phyloP scores from a whole-genome alignment of 139 green algal species.

The Coelastrella sp. region DNA sequence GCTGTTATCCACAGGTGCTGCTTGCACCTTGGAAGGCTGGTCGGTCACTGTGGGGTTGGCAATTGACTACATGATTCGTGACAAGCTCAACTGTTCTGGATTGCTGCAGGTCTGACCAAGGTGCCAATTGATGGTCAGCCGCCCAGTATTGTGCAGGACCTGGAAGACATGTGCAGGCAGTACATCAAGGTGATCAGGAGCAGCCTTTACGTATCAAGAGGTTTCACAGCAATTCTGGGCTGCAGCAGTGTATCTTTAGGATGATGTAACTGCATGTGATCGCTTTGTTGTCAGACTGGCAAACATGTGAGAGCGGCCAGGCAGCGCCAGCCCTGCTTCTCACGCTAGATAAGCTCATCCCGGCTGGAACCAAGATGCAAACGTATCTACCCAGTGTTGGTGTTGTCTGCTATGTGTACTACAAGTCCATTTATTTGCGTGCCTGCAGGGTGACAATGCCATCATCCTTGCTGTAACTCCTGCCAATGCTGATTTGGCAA shows the following conservation, averaged over 20 bases:
- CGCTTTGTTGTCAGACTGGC: no score
- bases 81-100: not conserved
- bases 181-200: conserved; percentile 86
- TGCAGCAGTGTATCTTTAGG: not conserved
- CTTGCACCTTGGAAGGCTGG: not conserved
- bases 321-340: no score
- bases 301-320: no score
- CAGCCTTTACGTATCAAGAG: no score
- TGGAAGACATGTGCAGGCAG: conserved; percentile 95
- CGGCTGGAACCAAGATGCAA: no score
- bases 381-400: no score
- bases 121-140: conserved; percentile 97
- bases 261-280: not conserved
- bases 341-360: no score
- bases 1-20: not conserved
- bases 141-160: conserved; percentile 92
- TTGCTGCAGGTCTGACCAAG: conserved; percentile 91
- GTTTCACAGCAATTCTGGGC: no score
- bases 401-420: no score
- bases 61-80: not conserved
- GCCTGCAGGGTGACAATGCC: conserved; percentile 81
- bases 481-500: conserved; percentile 96
- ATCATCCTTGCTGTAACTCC: conserved; percentile 97
- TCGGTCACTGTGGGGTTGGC: not conserved
- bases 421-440: no score